Conservation (phyloP, 1,139 yeast species). For the Entelexis paramagnoliae region DNA sequence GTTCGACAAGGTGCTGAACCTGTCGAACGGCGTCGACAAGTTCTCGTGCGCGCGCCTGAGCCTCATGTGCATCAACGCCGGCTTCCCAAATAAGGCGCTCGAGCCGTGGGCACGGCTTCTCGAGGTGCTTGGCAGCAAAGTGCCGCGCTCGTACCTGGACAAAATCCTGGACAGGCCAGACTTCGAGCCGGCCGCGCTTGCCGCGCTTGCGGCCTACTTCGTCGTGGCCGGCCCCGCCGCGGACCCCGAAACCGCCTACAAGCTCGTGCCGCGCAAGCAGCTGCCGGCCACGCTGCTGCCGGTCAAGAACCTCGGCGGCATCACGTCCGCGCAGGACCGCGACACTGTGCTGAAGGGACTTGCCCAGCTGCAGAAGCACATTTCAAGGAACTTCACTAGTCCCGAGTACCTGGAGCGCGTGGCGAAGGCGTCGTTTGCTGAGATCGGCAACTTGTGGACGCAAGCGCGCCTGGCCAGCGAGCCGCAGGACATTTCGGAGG, state of each 20-base stretch:
- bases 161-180: slow-evolving; percentile 24
- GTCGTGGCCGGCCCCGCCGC: slow-evolving; percentile 16
- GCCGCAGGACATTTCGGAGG: slow-evolving; percentile 26
- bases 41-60: slow-evolving; percentile 18
- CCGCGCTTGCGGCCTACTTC: slow-evolving; percentile 24
- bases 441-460: slow-evolving; percentile 17
- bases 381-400: slow-evolving; percentile 14
- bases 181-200: slow-evolving; percentile 20
- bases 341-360: slow-evolving; percentile 14
- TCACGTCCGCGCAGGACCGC: slow-evolving; percentile 10
- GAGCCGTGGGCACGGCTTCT: slow-evolving; percentile 32
- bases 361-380: slow-evolving; percentile 16
- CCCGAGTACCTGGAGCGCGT: slow-evolving; percentile 15
- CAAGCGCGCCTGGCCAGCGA: slow-evolving; percentile 16
- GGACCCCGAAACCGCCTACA: slow-evolving; percentile 27
- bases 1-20: slow-evolving; percentile 8
- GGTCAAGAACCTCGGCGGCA: slow-evolving; percentile 20
- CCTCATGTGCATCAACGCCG: slow-evolving; percentile 20
- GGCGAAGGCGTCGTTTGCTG: slow-evolving; percentile 14
- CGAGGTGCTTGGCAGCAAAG: slow-evolving; percentile 27
- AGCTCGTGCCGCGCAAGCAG: slow-evolving; percentile 28
- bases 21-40: slow-evolving; percentile 9
- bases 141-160: slow-evolving; percentile 6
- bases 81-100: slow-evolving; percentile 28
- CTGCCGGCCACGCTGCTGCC: slow-evolving; percentile 26